Conservation (phyloP, 768 basidiomycete species). For the Leccinum truebloodii region DNA sequence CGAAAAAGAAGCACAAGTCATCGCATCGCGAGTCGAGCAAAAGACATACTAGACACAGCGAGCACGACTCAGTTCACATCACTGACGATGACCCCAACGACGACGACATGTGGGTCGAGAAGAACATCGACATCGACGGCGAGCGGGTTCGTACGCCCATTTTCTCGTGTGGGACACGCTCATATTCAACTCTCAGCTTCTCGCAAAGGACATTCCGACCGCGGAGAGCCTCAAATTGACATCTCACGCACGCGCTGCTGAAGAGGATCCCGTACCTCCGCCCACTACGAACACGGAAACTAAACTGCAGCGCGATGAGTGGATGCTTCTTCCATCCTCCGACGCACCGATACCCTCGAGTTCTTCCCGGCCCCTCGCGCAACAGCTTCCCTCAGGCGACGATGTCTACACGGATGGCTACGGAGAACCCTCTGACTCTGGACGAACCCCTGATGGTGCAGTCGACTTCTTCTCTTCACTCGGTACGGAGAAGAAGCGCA, state of each 20-base stretch:
- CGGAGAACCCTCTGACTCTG: conserved; percentile 47
- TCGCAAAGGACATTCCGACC: conserved; percentile 76
- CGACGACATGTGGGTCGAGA: conserved; percentile 85
- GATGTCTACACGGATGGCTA: conserved; percentile 68
- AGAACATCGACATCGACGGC: conserved; percentile 78
- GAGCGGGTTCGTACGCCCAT: conserved; percentile 56
- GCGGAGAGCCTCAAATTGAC: conserved; percentile 68
- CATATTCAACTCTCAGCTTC: conserved; percentile 41
- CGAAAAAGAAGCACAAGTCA: conserved; percentile 57
- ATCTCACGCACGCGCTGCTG: conserved; percentile 53
- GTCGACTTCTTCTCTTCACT: conserved; percentile 90
- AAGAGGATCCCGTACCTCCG: conserved; percentile 50
- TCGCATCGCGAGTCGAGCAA: conserved; percentile 40
- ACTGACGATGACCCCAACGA: conserved; percentile 75
- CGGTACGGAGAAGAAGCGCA: conserved; percentile 78
- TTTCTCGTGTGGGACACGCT: conserved; percentile 2
- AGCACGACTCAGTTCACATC: conserved; percentile 38
- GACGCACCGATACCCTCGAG: conserved; percentile 29
- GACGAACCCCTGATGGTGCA: conserved; percentile 53
- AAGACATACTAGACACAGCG: conserved; percentile 35
- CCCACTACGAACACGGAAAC: conserved; percentile 47
- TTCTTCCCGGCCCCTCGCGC: conserved; percentile 33
- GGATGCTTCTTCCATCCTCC: conserved; percentile 73
- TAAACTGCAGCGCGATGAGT: conserved; percentile 70
- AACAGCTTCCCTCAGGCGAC: conserved; percentile 34